Conservation (phyloP, 1,139 yeast genomes). For the Saccharomyces hybrid region DNA sequence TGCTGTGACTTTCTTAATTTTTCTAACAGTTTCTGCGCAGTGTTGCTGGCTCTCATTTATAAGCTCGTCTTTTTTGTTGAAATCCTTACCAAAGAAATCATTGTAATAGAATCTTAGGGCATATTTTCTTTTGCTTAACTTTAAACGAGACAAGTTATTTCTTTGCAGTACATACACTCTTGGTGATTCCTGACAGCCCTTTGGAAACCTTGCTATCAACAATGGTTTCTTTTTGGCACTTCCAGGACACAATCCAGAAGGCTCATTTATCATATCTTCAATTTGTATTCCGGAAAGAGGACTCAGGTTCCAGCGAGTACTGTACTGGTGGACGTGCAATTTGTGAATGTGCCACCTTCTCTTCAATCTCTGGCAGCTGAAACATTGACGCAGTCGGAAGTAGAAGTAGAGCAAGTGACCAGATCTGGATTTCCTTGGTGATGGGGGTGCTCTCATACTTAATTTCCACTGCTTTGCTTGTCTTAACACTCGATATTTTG, state of each 20-base stretch:
- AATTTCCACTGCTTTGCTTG: background rate
- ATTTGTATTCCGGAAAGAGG: slow-evolving; percentile 19
- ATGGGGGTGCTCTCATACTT: slow-evolving; percentile 31
- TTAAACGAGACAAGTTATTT: slow-evolving; percentile 19
- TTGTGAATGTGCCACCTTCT: slow-evolving; percentile 23
- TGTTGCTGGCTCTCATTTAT: background rate
- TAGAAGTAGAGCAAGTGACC: slow-evolving; percentile 11
- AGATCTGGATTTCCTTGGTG: slow-evolving; percentile 24
- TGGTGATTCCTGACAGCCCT: slow-evolving; percentile 26
- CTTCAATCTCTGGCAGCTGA: slow-evolving; percentile 15
- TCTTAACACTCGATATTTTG: background rate
- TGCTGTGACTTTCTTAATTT: slow-evolving; percentile 19
- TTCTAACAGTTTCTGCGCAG: slow-evolving; percentile 21
- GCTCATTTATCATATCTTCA: slow-evolving; percentile 25
- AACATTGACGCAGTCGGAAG: slow-evolving; percentile 12
- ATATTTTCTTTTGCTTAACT: slow-evolving; percentile 24
- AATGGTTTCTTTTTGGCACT: slow-evolving; percentile 23
- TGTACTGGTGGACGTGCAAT: slow-evolving; percentile 15
- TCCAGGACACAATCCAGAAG: slow-evolving; percentile 15
- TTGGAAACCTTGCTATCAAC: slow-evolving; percentile 25
- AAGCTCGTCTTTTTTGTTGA: background rate
- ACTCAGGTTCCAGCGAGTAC: slow-evolving; percentile 3
- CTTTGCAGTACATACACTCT: slow-evolving; percentile 21
- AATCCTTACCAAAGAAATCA: slow-evolving; percentile 6
- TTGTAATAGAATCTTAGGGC: slow-evolving; percentile 20